Percentiles rank a stretch among this genome's conserved stretches.
Conservation (phyloP, 441 rosid species). For the Pelargonium australe region DNA sequence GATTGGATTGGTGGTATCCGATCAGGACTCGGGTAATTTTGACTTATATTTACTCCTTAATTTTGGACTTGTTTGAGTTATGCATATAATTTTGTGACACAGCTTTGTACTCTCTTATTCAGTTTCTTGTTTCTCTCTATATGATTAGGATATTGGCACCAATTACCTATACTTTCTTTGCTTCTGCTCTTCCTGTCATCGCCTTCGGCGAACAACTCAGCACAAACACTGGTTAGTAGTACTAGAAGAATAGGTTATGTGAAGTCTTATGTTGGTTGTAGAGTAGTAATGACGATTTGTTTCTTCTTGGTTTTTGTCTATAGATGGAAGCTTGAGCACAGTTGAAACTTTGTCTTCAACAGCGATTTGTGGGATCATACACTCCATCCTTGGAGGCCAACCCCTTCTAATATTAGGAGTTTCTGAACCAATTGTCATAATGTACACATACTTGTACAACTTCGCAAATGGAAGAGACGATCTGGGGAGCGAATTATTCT, state of each 20-base stretch:
- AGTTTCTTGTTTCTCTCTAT: neutral
- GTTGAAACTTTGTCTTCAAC: constrained; percentile 78
- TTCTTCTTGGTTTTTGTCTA: constrained; percentile 1
- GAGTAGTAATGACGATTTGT: neutral
- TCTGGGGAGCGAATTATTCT: constrained; percentile 52
- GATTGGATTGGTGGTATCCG: constrained; percentile 57
- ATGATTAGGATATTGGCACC: constrained; percentile 61
- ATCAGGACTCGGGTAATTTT: constrained; percentile 50
- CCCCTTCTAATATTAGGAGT: constrained; percentile 79
- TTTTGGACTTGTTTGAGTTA: neutral
- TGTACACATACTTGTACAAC: constrained; percentile 79
- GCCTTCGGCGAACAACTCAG: constrained; percentile 89
- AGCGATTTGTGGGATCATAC: constrained; percentile 76
- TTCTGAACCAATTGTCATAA: constrained; percentile 84
- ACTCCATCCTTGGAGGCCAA: constrained; percentile 81
- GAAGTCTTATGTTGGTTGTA: neutral
- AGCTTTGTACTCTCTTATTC: neutral
- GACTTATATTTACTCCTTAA: constrained; percentile 6
- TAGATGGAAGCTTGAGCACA: constrained; percentile 75
- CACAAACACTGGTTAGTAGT: constrained; percentile 57
- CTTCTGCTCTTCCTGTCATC: constrained; percentile 85
- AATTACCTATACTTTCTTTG: constrained; percentile 71
- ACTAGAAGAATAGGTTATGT: neutral
- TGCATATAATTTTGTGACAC: neutral
- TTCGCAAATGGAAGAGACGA: constrained; percentile 54